phyloP scores from a whole-genome alignment of 371 early-diverging fungal species.

The Syncephalis fuscata region DNA sequence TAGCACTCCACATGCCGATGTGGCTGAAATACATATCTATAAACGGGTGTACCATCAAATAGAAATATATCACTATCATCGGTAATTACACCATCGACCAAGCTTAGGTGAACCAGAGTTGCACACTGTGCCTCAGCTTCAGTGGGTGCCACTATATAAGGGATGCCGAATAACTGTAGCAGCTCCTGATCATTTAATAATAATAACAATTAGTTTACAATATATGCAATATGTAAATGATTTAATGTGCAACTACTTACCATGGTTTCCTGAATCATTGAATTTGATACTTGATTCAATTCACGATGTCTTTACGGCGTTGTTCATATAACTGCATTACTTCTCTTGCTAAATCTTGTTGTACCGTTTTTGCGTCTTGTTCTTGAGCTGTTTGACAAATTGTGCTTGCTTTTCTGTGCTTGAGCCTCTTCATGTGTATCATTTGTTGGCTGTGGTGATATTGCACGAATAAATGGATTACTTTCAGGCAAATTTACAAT shows the following conservation, averaged over 20 bases:
- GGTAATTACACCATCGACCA: conserved; percentile 96
- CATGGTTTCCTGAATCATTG: neutral
- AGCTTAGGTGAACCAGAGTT: conserved; percentile 30
- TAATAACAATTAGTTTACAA: too few relatives aligned
- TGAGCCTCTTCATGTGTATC: too few relatives aligned
- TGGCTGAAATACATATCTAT: conserved; percentile 91
- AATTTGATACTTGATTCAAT: neutral
- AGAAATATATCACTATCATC: conserved; percentile 98
- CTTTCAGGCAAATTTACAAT: too few relatives aligned
- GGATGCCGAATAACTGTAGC: conserved; percentile 88
- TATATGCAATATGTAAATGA: neutral
- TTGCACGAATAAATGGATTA: too few relatives aligned
- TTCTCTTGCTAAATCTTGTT: neutral
- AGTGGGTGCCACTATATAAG: conserved; percentile 86
- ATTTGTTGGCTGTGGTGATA: too few relatives aligned
- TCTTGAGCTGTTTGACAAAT: too few relatives aligned
- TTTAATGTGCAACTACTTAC: too few relatives aligned
- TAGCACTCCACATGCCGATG: conserved; percentile 79
- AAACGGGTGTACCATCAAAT: conserved; percentile 83
- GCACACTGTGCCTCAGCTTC: conserved; percentile 99
- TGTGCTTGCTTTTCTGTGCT: too few relatives aligned
- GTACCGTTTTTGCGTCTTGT: neutral
- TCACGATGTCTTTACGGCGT: conserved; percentile 3
- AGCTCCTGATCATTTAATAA: conserved; percentile 23
- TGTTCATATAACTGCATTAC: conserved; percentile 6